phyloP scores from a whole-genome alignment of 768 basidiomycete species.

The Melanogaster broomeanus region DNA sequence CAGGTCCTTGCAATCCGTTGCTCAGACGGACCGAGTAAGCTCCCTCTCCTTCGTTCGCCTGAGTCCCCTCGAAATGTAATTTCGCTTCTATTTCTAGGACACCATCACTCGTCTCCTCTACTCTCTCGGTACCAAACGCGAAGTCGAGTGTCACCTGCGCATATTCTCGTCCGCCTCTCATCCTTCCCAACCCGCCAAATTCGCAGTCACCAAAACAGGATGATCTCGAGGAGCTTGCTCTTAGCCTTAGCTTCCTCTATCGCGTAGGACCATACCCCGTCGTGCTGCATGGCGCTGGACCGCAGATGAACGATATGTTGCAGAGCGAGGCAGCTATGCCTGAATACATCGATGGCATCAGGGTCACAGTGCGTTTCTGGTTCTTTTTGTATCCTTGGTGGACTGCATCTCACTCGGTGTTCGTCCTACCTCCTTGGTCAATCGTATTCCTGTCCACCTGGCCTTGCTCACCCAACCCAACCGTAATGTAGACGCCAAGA shows the following conservation, averaged over 20 bases:
- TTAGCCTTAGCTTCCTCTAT: constrained; percentile 95
- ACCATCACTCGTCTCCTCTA: constrained; percentile 96
- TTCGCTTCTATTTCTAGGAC: constrained; percentile 55
- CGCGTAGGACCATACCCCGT: constrained; percentile 98
- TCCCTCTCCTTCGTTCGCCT: background rate
- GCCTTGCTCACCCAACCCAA: too few species aligned
- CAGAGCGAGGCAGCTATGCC: constrained; percentile 92
- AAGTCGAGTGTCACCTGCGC: constrained; percentile 96
- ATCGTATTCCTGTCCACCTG: too few species aligned
- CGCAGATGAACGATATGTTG: constrained; percentile 92
- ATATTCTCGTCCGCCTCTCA: too few species aligned
- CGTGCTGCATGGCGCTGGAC: constrained; percentile 94
- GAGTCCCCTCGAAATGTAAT: background rate
- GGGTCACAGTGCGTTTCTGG: constrained; percentile 74
- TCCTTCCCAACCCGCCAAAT: constrained; percentile 87
- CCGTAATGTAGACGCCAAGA: constrained; percentile 75
- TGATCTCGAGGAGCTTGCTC: constrained; percentile 89
- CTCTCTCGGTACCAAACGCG: constrained; percentile 94
- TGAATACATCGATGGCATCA: constrained; percentile 96
- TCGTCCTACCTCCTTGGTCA: too few species aligned
- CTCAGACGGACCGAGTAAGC: too few species aligned
- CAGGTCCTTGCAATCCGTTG: too few species aligned
- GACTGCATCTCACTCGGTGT: background rate
- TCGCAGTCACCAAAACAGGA: constrained; percentile 98
- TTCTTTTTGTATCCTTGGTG: background rate